Percentiles rank a stretch among this genome's conserved stretches.
Evolutionary conservation across 495 filamentous ascomycete species (phyloP).

Genomic region (Aspergillus coremiiformis): DNA sequence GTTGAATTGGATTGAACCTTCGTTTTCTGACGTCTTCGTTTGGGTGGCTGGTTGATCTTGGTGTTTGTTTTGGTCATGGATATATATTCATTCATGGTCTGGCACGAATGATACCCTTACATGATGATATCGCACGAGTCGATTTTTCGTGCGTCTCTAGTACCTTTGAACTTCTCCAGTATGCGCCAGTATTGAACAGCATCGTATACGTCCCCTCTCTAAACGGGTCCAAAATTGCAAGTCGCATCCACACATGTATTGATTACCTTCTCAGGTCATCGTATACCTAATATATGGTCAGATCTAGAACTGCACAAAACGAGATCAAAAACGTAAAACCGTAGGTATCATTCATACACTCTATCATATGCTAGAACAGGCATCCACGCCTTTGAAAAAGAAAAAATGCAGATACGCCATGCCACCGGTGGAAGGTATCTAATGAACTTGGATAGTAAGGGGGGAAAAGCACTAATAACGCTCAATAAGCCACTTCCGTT

Average conservation of each 20-base stretch:
- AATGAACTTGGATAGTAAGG: not conserved
- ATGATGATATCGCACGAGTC: not conserved
- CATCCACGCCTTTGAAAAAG: too few species aligned
- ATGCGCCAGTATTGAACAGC: too few species aligned
- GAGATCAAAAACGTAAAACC: too few species aligned
- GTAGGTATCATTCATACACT: too few species aligned
- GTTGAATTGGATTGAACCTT: not conserved
- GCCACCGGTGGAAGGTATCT: too few species aligned
- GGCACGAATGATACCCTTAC: conserved; percentile 5
- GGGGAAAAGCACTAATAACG: conserved; percentile 25
- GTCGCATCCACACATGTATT: too few species aligned
- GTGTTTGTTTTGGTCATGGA: not conserved
- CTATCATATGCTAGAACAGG: too few species aligned
- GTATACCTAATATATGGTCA: not conserved
- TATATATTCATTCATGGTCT: not conserved
- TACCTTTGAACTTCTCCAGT: too few species aligned
- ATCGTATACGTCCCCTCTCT: too few species aligned
- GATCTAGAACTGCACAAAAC: too few species aligned
- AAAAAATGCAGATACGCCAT: not conserved
- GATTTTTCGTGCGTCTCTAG: not conserved
- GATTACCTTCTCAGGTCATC: too few species aligned
- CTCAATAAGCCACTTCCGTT: conserved; percentile 55
- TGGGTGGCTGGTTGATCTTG: not conserved
- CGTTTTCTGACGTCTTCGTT: not conserved
- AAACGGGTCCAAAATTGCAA: too few species aligned